Conservation (phyloP, 345 rosid species). For the Gossypium sturtianum region DNA sequence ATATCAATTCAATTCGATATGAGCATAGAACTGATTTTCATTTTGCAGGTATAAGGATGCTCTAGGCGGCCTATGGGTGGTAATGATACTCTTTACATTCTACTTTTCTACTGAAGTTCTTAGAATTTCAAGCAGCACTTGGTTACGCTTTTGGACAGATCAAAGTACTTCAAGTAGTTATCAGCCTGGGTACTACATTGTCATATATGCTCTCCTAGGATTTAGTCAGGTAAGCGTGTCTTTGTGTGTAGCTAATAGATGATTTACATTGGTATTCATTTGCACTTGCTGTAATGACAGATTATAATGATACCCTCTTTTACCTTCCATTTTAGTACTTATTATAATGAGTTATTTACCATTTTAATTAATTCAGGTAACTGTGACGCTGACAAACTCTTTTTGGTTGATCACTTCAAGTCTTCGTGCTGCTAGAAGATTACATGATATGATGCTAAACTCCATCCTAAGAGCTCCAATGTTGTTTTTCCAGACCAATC, state of each 20-base stretch:
- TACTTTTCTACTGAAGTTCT: constrained; percentile 72
- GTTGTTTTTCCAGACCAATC: constrained; percentile 93
- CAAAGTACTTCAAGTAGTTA: constrained; percentile 53
- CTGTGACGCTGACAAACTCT: constrained; percentile 66
- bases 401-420: constrained; percentile 87
- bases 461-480: constrained; percentile 85
- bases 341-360: neutral
- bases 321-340: neutral
- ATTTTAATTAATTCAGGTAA: constrained; percentile 45
- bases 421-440: constrained; percentile 70
- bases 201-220: constrained; percentile 59
- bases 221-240: constrained; percentile 65
- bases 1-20: neutral
- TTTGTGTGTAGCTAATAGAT: constrained; percentile 11
- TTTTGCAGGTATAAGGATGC: constrained; percentile 75
- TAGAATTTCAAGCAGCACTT: constrained; percentile 79
- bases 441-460: constrained; percentile 76
- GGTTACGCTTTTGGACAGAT: constrained; percentile 92
- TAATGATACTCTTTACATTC: constrained; percentile 64
- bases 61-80: constrained; percentile 87
- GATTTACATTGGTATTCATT: neutral
- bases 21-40: neutral
- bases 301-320: neutral
- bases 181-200: constrained; percentile 57
- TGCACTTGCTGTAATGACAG: neutral